These are phyloP conservation scores for Solanum lycopersicoides DNA, from an alignment of 257 asterid genomes.

Conservation along the genomic window DNA sequence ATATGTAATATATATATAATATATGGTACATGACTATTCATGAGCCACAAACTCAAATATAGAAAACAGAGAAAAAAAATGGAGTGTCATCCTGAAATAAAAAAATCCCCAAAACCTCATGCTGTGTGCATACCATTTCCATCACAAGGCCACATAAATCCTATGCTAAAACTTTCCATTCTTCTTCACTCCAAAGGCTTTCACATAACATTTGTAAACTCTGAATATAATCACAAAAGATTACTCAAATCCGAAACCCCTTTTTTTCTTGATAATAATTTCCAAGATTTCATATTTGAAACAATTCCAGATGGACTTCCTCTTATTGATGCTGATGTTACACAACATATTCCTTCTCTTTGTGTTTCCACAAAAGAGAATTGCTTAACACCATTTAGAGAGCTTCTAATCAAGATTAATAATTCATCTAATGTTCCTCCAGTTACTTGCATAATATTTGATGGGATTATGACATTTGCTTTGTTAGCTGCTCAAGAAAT, in stretches of 20 bases:
- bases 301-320: constrained; percentile 39
- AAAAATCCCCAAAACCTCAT: constrained; percentile 1
- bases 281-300: constrained; percentile 17
- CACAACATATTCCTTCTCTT: constrained; percentile 11
- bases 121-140: constrained; percentile 31
- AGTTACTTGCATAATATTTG: constrained; percentile 22
- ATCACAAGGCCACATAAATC: constrained; percentile 33
- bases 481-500: constrained; percentile 22
- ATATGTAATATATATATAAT: no score
- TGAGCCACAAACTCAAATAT: not conserved
- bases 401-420: constrained; percentile 14
- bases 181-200: constrained; percentile 25
- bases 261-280: not conserved
- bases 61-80: not conserved
- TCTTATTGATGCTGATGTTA: not conserved
- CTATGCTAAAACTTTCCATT: constrained; percentile 22
- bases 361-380: constrained; percentile 16
- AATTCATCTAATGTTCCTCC: not conserved
- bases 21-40: not conserved
- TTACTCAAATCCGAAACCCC: constrained; percentile 10
- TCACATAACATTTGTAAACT: constrained; percentile 24
- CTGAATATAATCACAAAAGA: constrained; percentile 15
- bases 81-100: not conserved
- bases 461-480: constrained; percentile 19
- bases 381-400: constrained; percentile 20